Evolutionary conservation across 257 asterid genomes (phyloP), one percentile per base, ranked within the genome.

Genomic region (Thymus quinquecostatus): DNA sequence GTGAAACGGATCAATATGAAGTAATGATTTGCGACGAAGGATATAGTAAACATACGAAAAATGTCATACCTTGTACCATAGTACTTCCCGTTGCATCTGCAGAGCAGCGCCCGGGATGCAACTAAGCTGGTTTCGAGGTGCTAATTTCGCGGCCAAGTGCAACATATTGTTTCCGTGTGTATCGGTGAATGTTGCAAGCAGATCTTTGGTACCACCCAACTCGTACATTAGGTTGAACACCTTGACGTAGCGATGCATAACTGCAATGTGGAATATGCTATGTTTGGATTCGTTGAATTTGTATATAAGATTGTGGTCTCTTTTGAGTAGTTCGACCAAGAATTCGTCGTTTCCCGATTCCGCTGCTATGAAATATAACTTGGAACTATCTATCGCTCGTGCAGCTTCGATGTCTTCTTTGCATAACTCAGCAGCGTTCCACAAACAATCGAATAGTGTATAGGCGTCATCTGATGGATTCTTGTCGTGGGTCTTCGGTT

Each of bases 71-170:
- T 73, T 78, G 53, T 57, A 82, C 83, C 86, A 82, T 8, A 72
- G 1, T 1, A 82, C 81, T 68, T 82, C 86, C 13, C 80, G 63
- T 11, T 82, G 86, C 83, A 82, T 75, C 64, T 82, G 86, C 38
- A 79, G 77, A 9, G 86, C 80, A 2, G 81, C 73, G 4, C 83
- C 83, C 0, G 86, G 86, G 14, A 82, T 43, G 43, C 10, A 0
- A 54, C 53, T 66, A 2, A 78, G 79, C 59, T 82, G 77, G 40
- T 64, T 47, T 11, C 2, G 72, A 48, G 86, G 86, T 0, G 78
- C 73, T 48, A 75, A 48, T 12, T 13, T 72, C 27, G 56, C 83
- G 0, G 83, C 83, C n/a, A 82, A 72, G 10, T 82, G 86, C 64
- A 82, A 10, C 9, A 82, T 82, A 60, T 76, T 82, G 32, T 78